Conservation (phyloP, 768 basidiomycete species). For the Boletus barrowsii region DNA sequence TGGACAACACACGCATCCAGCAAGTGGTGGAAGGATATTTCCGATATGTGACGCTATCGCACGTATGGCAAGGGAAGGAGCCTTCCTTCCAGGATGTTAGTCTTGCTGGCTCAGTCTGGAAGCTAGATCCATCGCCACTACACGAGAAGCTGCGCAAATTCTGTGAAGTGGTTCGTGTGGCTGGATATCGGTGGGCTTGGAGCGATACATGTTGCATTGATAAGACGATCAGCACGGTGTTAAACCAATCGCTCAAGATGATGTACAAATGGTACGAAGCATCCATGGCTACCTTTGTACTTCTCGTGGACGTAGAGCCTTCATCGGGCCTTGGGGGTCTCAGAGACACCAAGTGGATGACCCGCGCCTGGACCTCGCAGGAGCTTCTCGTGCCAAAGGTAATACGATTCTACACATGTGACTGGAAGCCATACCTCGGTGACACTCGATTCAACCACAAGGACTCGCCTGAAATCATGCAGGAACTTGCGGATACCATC, state of each 20-base stretch:
- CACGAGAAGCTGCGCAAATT: constrained; percentile 9
- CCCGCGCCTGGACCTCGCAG: constrained; percentile 13
- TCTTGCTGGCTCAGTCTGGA: constrained; percentile 1
- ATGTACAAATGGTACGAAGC: constrained; percentile 15
- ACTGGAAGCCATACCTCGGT: constrained; percentile 9
- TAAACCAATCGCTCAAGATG: constrained; percentile 7
- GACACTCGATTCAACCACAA: constrained; percentile 8
- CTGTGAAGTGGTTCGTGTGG: constrained; percentile 1
- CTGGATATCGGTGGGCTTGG: constrained; percentile 17
- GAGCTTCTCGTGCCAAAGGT: constrained; percentile 12
- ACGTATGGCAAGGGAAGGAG: constrained; percentile 11
- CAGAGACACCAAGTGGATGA: constrained; percentile 5
- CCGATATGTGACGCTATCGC: constrained; percentile 11
- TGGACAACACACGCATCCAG: constrained; percentile 2
- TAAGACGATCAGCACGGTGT: constrained; percentile 5
- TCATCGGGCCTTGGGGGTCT: not conserved
- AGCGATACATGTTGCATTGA: constrained; percentile 13
- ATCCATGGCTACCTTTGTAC: constrained; percentile 1
- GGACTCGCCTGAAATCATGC: constrained; percentile 5
- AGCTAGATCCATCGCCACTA: not conserved
- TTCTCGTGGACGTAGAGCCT: not conserved
- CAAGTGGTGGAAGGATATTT: constrained; percentile 4
- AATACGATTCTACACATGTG: constrained; percentile 6
- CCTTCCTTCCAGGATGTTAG: constrained; percentile 8
- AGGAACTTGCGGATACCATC: constrained; percentile 7